Base-by-base conservation (phyloP, 805 yeast species). In the Wickerhamiella kurtzmanii region DNA sequence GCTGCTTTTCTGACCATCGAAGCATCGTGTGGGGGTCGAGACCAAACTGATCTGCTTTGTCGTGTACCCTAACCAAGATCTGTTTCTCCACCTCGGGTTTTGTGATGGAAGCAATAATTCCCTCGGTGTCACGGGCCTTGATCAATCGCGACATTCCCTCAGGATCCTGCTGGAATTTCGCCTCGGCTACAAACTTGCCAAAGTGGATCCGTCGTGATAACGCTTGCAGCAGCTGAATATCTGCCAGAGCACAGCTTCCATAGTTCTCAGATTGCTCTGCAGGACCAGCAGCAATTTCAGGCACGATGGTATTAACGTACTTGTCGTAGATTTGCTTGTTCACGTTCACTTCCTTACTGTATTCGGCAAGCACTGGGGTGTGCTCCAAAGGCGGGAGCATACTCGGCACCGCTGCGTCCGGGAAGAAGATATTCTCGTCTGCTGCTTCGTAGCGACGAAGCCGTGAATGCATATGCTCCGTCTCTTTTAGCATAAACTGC, bases 141-240 rank as follows among this genome's bases (percentile, higher is more conserved):
- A 92, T 92, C 55, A 87, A 65, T 54, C 72, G 66, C 1, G 75
- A 76, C 67, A 79, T 86, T 44, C 62, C 63, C 44, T 75, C 83
- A 35, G 69, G 72, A 50, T 88, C 92, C 22, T 70, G 67, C 56
- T 72, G 79, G 64, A 77, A 92, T 65, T 92, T 92, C 41, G 95
- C 82, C 63, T 92, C 98, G 3, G 98, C 98, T 8, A 92, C 98
- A 70, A 89, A 92, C 65, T 83, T 84, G 44, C 98, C 98, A 66
- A 89, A 92, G 65, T 92, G 98, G 55, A 92, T 85, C 61, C 98
- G 74, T 58, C 98, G 73, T 6, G 95, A 82, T 41, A 92, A 66
- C 3, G 95, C 80, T 64, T 92, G 96, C 54, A 92, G 71, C 54
- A 82, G 77, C 54, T 83, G 94, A 48, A 89, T 82, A 61, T 92